Base-by-base conservation (phyloP, 1,284 basidiomycete species). In the Sporisorium graminicola region DNA sequence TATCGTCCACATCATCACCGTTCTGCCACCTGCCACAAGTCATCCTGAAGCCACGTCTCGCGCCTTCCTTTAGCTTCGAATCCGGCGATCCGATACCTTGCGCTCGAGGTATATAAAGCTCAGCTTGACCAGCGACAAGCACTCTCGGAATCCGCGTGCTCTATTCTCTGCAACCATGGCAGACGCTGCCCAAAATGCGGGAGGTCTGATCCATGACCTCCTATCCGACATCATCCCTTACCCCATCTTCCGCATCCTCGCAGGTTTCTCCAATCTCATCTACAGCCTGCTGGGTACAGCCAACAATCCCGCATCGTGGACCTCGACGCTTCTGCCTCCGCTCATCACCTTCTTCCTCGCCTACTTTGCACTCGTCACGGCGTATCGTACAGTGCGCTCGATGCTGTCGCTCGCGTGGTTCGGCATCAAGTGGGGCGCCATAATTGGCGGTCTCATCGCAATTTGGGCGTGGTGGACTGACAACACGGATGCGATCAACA, bases 401-500 rank as follows among this genome's bases (percentile, higher is more conserved):
- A 75, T 76, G 60, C 22, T 81, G 35, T 40, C 56, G 4, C 49
- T 81, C 4, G 75, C 68, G 5, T 78, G 75, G 76, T 81, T 65
- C 40, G 75, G 74, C 6, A 69, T 81, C 75, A 81, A 79, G 55
- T 81, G 78, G 75, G 79, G 79, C 16, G 74, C 74, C 20, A 74
- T 81, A 46, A 59, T 81, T 16, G 78, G 78, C 14, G 67, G 51
- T 13, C 49, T 65, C 46, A 75, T 81, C 29, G 79, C 79, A 16
- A 22, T 81, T 6, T 81, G 76, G 72, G 75, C 78, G 12, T 79
- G 77, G 74, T 81, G 74, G 74, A 74, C 65, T 7, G 77, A 77
- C 26, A 73, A 74, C 20, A 58, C 65, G 10, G 76, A 74, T 37
- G 76, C 76, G 10, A 64, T 79, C 43, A 51, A 65, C 43, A 70